Evolutionary conservation across 805 yeast species (phyloP), one percentile per base, ranked within the genome.

Genomic region (Hyphopichia homilentoma): DNA sequence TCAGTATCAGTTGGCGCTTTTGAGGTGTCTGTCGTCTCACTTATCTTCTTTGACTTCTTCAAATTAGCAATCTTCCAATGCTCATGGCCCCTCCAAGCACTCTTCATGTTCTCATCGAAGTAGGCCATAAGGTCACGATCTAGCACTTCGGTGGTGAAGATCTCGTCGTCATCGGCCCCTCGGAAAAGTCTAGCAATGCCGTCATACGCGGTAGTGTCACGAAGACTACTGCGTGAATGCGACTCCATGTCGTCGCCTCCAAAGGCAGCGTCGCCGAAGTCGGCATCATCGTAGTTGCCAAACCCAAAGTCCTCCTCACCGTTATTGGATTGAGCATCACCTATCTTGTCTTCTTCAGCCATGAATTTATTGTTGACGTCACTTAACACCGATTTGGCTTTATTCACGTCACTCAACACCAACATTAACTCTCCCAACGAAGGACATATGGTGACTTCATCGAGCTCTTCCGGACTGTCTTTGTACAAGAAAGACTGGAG

Each of bases 41-140:
- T 19, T 9, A 59, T 29, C 15, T 48, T 53, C 37, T 59, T 62
- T 17, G 61, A 43, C 42, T 68, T 68, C 46, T 77, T 81, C 29
- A 81, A 55, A 9, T 77, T 73, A 25, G 73, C 64, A 7, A 90
- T 82, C 57, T 83, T 84, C 97, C 97, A 90, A 58, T 86, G 94
- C 43, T 85, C 90, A 9, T 71, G 84, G 6, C 97, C 97, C 18
- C 94, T 75, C 96, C 97, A 89, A 52, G 78, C 83, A 20, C 68
- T 61, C 36, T 69, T 74, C 57, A 86, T 67, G 14, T 77, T 70
- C 33, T 77, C 79, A 52, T 88, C 96, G 56, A 87, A 87, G 52
- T 86, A 83, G 2, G 88, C 82, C 74, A 85, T 77, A 25, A 86
- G 59, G 46, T 81, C 85, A 30, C 68, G 69, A 45, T 79, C 85